Conservation (phyloP, 192 early-diverging fungal genomes). For the Anaeromyces robustus region DNA sequence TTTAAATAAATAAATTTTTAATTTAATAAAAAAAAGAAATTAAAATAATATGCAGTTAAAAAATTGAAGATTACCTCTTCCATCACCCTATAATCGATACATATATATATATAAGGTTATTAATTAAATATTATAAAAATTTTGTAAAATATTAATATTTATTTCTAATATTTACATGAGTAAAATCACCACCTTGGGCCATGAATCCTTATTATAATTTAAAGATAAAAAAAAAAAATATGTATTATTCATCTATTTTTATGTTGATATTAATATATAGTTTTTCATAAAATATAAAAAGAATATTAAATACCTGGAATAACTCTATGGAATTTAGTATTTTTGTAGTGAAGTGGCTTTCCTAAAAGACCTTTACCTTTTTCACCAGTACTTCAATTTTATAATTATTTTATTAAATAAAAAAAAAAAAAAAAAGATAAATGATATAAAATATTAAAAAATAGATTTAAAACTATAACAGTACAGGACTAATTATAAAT, state of each 20-base stretch:
- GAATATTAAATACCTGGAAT: not conserved
- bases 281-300: too few species aligned
- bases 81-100: not conserved
- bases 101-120: too few species aligned
- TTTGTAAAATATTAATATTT: too few species aligned
- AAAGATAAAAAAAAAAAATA: conserved; percentile 8
- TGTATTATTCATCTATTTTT: not conserved
- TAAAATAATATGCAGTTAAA: too few species aligned
- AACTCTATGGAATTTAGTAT: not conserved
- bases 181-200: conserved; percentile 82
- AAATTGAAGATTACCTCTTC: not conserved
- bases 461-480: too few species aligned
- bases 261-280: too few species aligned
- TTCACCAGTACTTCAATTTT: conserved; percentile 10
- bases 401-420: not conserved
- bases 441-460: too few species aligned
- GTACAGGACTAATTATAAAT: too few species aligned
- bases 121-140: too few species aligned
- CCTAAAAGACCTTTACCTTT: conserved; percentile 31
- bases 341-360: not conserved
- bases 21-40: too few species aligned
- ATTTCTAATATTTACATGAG: conserved; percentile 14
- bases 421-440: too few species aligned
- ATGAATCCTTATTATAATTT: conserved; percentile 37
- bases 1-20: too few species aligned